phyloP scores from a whole-genome alignment of 1,139 yeast species.

The Suhomyces maxii region DNA sequence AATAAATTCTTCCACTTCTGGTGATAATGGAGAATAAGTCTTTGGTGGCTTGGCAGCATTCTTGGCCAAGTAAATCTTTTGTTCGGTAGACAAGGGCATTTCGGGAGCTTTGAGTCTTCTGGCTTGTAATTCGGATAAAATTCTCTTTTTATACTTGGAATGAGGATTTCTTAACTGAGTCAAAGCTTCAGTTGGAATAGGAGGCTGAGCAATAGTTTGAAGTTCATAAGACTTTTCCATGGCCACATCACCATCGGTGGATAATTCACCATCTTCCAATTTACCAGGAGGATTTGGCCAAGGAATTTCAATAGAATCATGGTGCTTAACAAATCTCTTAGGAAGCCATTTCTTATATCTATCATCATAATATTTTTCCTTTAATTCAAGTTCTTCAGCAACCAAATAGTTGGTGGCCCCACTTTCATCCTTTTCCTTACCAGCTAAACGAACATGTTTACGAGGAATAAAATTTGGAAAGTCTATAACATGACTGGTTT shows the following conservation, averaged over 20 bases:
- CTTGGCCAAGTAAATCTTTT: constrained; percentile 63
- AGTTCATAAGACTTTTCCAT: constrained; percentile 76
- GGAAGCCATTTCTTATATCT: constrained; percentile 77
- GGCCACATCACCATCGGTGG: constrained; percentile 60
- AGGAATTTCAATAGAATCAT: constrained; percentile 71
- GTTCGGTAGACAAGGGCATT: constrained; percentile 74
- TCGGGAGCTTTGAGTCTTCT: constrained; percentile 64
- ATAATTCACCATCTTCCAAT: constrained; percentile 55
- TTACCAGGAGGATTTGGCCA: constrained; percentile 82
- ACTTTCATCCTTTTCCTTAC: constrained; percentile 61
- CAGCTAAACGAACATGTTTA: constrained; percentile 59
- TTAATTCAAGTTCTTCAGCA: constrained; percentile 68
- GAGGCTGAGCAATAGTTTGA: constrained; percentile 63
- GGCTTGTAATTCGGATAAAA: constrained; percentile 60
- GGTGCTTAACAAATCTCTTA: constrained; percentile 69
- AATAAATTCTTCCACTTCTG: constrained; percentile 67
- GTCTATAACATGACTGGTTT: constrained; percentile 69
- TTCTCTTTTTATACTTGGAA: constrained; percentile 57
- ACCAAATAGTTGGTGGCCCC: constrained; percentile 69
- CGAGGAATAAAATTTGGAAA: constrained; percentile 58
- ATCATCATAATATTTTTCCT: constrained; percentile 70
- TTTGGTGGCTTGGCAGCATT: constrained; percentile 44
- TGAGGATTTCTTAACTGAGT: constrained; percentile 72
- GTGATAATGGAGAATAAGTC: constrained; percentile 53
- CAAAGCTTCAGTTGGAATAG: constrained; percentile 68